Evolutionary conservation across 768 basidiomycete species (phyloP), one percentile per base, ranked within the genome.

Genomic region (Sarcodon sp.): DNA sequence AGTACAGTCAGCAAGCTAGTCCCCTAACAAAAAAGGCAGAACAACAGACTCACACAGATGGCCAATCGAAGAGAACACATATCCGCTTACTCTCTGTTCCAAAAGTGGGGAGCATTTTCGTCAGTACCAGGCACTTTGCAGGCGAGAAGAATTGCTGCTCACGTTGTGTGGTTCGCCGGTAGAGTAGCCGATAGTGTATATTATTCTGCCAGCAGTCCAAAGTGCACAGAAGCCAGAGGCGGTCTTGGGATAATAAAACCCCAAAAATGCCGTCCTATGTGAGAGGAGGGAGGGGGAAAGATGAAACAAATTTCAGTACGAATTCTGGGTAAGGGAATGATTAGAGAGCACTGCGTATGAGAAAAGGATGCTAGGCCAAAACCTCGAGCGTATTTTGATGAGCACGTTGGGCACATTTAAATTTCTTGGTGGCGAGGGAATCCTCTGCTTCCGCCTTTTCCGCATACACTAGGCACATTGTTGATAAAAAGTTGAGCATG

Each of bases 401-500:
- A 15, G 80, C 79, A 27, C 83, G 79, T 56, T 87, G 83, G 34
- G 72, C 71, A 58, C 84, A 87, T 60, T 87, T 87, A 67, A 84
- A 87, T 47, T 69, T 53, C 46, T 66, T 48, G 0, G 83, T 84
- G 36, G 69, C 72, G 21, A 55, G 59, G 12, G 68, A 77, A 0
- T 66, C 66, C 16, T 70, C 76, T 13, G 62, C 73, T 52, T 84
- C 69, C 3, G 71, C 68, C 57, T 79, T 76, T 35, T 85, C 81
- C 4, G 84, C 86, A 52, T 87, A 87, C 44, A 75, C 80, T 86
- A 46, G 21, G 21, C n/a, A 4, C 21, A 27, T 27, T 27, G 4
- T 27, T 27, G 21, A n/a, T 27, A 3, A 27, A 27, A 27, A 27
- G 21, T 27, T 27, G 3, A 27, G 21, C 21, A 27, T n/a, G 4